Base-by-base conservation (phyloP, 768 basidiomycete genomes). In the Lactarius evosmus region DNA sequence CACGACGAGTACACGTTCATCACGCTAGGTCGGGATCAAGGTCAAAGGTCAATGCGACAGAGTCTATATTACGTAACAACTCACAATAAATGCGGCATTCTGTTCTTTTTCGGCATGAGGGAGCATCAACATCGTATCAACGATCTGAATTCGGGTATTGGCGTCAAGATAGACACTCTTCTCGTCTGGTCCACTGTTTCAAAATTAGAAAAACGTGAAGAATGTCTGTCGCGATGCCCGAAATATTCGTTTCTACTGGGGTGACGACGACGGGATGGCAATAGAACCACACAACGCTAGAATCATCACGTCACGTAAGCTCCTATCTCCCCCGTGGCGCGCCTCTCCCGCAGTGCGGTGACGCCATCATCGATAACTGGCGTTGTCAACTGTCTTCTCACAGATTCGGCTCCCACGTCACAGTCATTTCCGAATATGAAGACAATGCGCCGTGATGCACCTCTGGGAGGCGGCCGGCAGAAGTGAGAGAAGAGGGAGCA, bases 1-100 rank as follows among this genome's bases (percentile, higher is more conserved):
- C 66, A 94, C 85, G 65, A 94, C 83, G 60, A 95, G 80, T 19
- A 90, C 88, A 41, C 89, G 84, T 72, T 94, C 93, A 72, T 93
- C 88, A 52, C 92, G 84, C 88, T 89, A 4, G 11, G 25, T 27
- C 46, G 14, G 12, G 46, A 40, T 36, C 29, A 17, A n/a, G 19
- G 58, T 12, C 14, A 41, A 3, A 38, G 16, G 49, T 11, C 14
- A 50, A 33, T 25, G 36, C 4, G 33, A 29, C 33, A 53, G 27
- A 46, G 8, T 40, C 11, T 14, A 44, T 57, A 3, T 22, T 16
- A 63, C 16, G 32, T 34, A 59, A n/a, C 3, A 27, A 80, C 86
- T 66, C 62, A 88, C 88, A 70, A 93, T 85, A 72, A 95, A 95
- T 0, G 93, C 92, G 19, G 80, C 82, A 65, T 75, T 77, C 71